Evolutionary conservation across 352 stramenopile species (phyloP), one percentile per base, ranked within the genome.

Genomic region (Phytophthora pisi): DNA sequence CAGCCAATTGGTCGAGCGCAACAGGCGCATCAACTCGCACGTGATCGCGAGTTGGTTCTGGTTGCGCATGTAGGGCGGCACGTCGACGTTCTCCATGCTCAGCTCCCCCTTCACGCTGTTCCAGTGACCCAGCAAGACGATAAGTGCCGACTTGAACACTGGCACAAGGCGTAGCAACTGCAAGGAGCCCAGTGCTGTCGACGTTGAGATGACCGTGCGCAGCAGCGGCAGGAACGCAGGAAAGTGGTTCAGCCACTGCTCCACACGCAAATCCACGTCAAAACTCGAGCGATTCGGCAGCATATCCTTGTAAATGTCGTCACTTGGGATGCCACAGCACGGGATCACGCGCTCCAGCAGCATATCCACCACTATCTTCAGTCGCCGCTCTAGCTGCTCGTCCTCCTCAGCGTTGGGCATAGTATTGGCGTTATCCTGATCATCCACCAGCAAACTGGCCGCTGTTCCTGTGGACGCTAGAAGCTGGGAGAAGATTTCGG

Each of bases 191-290:
- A 88, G 60, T 0, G 72, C 74, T 18, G 68, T 73, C 0, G 74
- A 77, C 8, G 70, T 74, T n/a, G 72, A 56, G 34, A 94, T 69
- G 1, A 84, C 61, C 0, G 69, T 28, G 20, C 81, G 81, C 26
- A 93, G 31, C 30, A 95, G 57, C 38, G 78, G 79, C 2, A 95
- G 58, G 57, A 93, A 92, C 2, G 78, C 77, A 5, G 88, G 88
- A 56, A 90, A 95, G 59, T 93, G 88, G 57, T 92, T 88, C 30
- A 95, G 55, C 86, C 86, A 95, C 64, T 95, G 88, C 68, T 95
- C 88, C 5, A 93, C 79, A 7, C 88, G 82, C 23, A 94, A 51
- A 40, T 95, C 88, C 60, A 94, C 72, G 51, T 95, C 85, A 40
- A 90, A 91, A 54, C 80, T 93, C 5, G 88, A 94, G 9, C 88